Evolutionary conservation across 129 eudicot genomes (phyloP), one percentile per base, ranked within the genome.

Genomic region (Erigeron canadensis): DNA sequence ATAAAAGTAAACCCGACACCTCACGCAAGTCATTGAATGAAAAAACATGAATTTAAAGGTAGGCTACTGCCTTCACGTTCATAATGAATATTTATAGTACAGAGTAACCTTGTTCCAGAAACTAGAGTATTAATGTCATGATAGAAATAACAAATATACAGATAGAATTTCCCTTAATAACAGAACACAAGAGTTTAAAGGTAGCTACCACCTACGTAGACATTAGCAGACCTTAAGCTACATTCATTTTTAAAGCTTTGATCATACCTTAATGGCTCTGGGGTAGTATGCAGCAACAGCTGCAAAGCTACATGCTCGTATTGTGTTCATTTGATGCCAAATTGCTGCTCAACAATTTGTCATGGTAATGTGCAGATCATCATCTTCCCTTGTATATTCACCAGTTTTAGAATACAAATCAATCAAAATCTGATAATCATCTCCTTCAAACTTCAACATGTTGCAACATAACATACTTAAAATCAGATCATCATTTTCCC

Each of bases 221-320:
- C 56, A 58, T 71, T 58, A 72, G 46, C 77, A 72, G 47, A 72
- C 60, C 69, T 45, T 62, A 60, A 72, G 51, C 60, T 61, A 61
- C 34, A 61, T 61, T 11, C 61, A 18, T 73, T 38, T 46, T 56
- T 43, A 42, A 21, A 59, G 43, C 10, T 28, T 59, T 58, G 58
- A 10, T 53, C 50, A 73, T 62, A 58, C 48, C 61, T 59, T 67
- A 37, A 17, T 9, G 39, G 74, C 17, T 69, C n/a, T 12, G 63
- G 23, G 50, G 48, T 51, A 45, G 63, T 28, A 48, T 67, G 19
- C 28, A 39, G 48, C 73, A 57, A 44, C 73, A 11, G 58, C 73
- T 75, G 56, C 75, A 70, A 63, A 58, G 18, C 68, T 67, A 51
- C 46, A 54, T 54, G 65, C 8, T 60, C 65, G 6, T 65, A 11